Percentiles rank a stretch among this genome's conserved stretches.
phyloP scores from a whole-genome alignment of 2,329 filamentous ascomycete genomes.

The Colletotrichum shisoi region DNA sequence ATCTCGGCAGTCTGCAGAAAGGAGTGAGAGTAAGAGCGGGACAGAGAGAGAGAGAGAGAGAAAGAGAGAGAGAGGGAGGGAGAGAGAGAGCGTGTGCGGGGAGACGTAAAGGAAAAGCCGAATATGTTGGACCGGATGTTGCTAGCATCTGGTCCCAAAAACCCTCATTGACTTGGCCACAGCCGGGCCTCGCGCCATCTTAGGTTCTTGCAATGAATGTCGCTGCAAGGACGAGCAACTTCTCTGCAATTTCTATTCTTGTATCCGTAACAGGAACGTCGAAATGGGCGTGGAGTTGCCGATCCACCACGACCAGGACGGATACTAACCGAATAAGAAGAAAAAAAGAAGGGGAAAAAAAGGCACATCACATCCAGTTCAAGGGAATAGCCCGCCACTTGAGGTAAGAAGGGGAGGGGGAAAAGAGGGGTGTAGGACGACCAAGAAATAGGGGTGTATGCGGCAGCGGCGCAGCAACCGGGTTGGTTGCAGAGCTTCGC shows the following conservation, averaged over 20 bases:
- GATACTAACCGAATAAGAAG: neutral
- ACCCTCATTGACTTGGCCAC: too few species aligned
- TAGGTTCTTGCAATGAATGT: neutral
- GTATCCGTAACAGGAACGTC: slow-evolving; percentile 23
- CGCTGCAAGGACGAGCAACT: neutral
- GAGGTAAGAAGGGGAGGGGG: neutral
- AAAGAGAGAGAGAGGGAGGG: too few species aligned
- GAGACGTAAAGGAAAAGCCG: neutral
- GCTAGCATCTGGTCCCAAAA: neutral
- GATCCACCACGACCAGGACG: slow-evolving; percentile 28
- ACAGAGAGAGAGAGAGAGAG: too few species aligned
- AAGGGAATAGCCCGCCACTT: neutral
- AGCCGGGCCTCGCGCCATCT: too few species aligned
- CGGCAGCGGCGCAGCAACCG: slow-evolving; percentile 15
- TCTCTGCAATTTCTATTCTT: slow-evolving; percentile 4
- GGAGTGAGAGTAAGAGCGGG: neutral
- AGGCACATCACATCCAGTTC: neutral
- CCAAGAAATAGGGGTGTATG: slow-evolving; percentile 1
- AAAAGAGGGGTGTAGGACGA: neutral
- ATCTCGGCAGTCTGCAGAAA: too few species aligned
- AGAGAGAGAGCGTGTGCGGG: neutral
- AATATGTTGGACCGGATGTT: neutral
- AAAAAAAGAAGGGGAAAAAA: too few species aligned
- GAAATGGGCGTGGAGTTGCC: slow-evolving; percentile 31
- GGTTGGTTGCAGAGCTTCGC: slow-evolving; percentile 35